phyloP scores from a whole-genome alignment of 2,329 filamentous ascomycete species.

The Nemania abortiva region DNA sequence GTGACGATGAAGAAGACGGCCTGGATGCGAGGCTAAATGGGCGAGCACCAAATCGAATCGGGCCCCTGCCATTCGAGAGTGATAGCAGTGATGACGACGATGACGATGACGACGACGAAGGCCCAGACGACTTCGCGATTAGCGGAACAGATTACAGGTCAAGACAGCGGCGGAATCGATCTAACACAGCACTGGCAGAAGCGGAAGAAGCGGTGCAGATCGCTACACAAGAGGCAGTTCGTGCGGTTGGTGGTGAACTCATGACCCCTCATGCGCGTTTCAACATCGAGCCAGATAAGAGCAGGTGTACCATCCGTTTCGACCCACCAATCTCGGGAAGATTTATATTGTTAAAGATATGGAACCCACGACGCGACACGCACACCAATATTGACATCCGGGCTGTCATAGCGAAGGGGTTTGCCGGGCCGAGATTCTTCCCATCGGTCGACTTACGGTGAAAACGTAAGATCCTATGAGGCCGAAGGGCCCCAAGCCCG shows the following conservation, averaged over 20 bases:
- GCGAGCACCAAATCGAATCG: conserved; percentile 65
- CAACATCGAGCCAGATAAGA: conserved; percentile 84
- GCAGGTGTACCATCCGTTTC: conserved; percentile 87
- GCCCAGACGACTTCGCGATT: conserved; percentile 52
- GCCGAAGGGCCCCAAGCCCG: neutral
- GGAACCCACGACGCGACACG: conserved; percentile 78
- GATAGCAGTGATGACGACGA: conserved; percentile 54
- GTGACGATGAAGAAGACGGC: conserved; percentile 67
- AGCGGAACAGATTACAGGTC: conserved; percentile 48
- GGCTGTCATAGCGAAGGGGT: conserved; percentile 84
- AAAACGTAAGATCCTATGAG: conserved; percentile 30
- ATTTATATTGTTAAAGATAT: conserved; percentile 90
- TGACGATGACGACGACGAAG: conserved; percentile 51
- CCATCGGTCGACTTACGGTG: conserved; percentile 74
- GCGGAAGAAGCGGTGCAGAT: conserved; percentile 62
- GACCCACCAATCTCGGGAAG: conserved; percentile 83
- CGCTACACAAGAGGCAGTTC: conserved; percentile 68
- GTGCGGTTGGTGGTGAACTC: conserved; percentile 69
- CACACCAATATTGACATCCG: conserved; percentile 87
- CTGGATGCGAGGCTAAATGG: conserved; percentile 49
- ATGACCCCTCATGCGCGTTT: conserved; percentile 83
- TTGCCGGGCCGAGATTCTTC: conserved; percentile 86
- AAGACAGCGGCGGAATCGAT: conserved; percentile 45
- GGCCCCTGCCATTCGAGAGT: conserved; percentile 67
- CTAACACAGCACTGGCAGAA: conserved; percentile 54